Evolutionary conservation across 768 basidiomycete species (phyloP).

Genomic region (Filobasidium floriforme): DNA sequence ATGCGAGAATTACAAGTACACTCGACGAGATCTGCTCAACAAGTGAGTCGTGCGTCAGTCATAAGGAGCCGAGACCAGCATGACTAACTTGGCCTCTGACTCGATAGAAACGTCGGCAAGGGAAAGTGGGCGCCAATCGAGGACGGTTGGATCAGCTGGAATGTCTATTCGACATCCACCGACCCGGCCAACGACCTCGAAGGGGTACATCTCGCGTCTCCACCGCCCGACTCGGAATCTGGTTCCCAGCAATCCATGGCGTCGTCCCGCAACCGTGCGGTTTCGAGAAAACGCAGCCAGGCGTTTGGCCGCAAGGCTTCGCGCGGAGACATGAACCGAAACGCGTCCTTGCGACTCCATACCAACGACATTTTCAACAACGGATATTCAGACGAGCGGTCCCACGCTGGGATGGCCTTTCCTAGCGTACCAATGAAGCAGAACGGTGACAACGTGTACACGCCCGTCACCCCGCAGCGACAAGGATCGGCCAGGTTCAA

Average conservation of each 20-base stretch:
- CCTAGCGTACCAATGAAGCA: neutral
- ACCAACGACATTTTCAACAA: constrained; percentile 6
- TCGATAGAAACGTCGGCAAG: constrained; percentile 36
- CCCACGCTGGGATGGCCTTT: neutral
- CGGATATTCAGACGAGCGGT: constrained; percentile 8
- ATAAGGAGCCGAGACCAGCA: neutral
- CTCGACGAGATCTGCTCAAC: constrained; percentile 42
- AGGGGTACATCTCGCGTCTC: constrained; percentile 35
- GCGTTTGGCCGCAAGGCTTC: constrained; percentile 7
- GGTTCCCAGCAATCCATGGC: constrained; percentile 1
- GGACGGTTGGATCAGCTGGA: constrained; percentile 38
- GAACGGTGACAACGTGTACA: neutral
- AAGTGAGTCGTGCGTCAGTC: constrained; percentile 32
- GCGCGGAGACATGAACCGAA: neutral
- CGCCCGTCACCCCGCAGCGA: neutral
- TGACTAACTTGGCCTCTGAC: neutral
- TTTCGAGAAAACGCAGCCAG: constrained; percentile 8
- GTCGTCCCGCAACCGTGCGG: constrained; percentile 9
- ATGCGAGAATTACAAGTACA: constrained; percentile 46
- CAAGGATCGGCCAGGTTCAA: neutral
- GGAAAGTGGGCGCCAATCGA: constrained; percentile 44
- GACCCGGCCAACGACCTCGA: constrained; percentile 39
- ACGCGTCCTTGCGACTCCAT: constrained; percentile 5
- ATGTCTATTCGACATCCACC: constrained; percentile 22
- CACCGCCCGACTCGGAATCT: constrained; percentile 21